Evolutionary conservation across 495 filamentous ascomycete species (phyloP).

Genomic region (Beverwykella pulmonaria): DNA sequence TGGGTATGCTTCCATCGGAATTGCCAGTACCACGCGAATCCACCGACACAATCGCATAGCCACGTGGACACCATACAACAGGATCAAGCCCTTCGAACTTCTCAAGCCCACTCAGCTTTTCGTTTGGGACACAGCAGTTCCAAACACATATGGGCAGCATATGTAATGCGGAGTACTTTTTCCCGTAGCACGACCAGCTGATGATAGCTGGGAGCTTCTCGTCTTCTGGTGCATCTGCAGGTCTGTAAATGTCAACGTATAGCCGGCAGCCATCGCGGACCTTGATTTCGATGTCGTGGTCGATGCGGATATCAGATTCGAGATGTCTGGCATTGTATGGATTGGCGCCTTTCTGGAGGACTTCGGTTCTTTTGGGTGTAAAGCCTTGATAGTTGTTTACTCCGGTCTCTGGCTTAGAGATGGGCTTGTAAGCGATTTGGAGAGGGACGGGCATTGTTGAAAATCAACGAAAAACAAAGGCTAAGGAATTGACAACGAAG

Average conservation of each 20-base stretch:
- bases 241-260: constrained; percentile 48
- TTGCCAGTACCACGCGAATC: constrained; percentile 51
- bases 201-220: constrained; percentile 46
- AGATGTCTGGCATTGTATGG: constrained; percentile 25
- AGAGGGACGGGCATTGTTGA: constrained; percentile 41
- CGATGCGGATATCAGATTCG: constrained; percentile 14
- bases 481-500: neutral
- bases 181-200: constrained; percentile 48
- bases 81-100: constrained; percentile 56
- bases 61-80: constrained; percentile 45
- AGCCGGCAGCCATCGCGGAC: constrained; percentile 44
- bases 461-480: neutral
- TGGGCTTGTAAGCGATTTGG: constrained; percentile 44
- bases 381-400: constrained; percentile 42
- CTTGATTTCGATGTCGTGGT: constrained; percentile 44
- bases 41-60: constrained; percentile 52
- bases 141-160: constrained; percentile 25
- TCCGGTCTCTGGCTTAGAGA: constrained; percentile 38
- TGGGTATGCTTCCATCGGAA: constrained; percentile 47
- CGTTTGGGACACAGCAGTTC: constrained; percentile 26
- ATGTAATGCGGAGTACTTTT: constrained; percentile 29
- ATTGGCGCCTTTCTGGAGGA: constrained; percentile 42
- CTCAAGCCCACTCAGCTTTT: constrained; percentile 32
- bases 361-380: constrained; percentile 38
- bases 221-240: constrained; percentile 17